phyloP scores from a whole-genome alignment of 345 rosid genomes.

The Acer negundo region DNA sequence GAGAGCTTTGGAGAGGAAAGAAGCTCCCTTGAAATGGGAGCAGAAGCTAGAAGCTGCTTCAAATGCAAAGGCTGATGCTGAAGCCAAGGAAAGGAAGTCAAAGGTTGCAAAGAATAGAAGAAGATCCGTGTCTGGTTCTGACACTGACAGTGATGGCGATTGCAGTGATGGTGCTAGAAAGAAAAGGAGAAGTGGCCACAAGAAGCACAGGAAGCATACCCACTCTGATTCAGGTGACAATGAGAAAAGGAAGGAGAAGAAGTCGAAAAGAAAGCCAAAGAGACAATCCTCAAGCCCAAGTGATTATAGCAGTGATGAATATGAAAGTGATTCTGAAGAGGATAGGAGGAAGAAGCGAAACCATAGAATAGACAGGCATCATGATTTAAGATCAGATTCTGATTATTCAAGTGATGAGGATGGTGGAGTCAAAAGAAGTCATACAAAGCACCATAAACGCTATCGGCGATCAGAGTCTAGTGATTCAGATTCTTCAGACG shows the following conservation, averaged over 20 bases:
- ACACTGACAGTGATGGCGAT: conserved; percentile 44
- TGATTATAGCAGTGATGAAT: conserved; percentile 44
- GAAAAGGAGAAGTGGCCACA: conserved; percentile 49
- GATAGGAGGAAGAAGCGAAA: conserved; percentile 52
- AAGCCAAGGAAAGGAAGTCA: conserved; percentile 56
- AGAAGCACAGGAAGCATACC: conserved; percentile 55
- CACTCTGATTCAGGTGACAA: conserved; percentile 53
- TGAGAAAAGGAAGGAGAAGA: conserved; percentile 58
- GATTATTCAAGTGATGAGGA: conserved; percentile 39
- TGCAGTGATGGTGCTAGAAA: conserved; percentile 49
- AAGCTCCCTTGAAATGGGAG: conserved; percentile 95
- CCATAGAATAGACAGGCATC: conserved; percentile 44
- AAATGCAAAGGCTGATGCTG: conserved; percentile 67
- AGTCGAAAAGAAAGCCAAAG: conserved; percentile 48
- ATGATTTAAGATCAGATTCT: conserved; percentile 40
- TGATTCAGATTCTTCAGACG: conserved; percentile 34
- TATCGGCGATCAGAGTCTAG: conserved; percentile 24
- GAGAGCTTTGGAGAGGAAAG: conserved; percentile 72
- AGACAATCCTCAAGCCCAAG: conserved; percentile 43
- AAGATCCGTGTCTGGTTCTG: conserved; percentile 44
- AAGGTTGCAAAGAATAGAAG: conserved; percentile 60
- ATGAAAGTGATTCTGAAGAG: conserved; percentile 47
- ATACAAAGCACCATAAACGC: conserved; percentile 30
- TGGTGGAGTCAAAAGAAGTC: conserved; percentile 32
- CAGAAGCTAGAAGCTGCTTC: conserved; percentile 94